phyloP scores from a whole-genome alignment of 2,329 filamentous ascomycete genomes.

The Ophidiomyces ophidiicola region DNA sequence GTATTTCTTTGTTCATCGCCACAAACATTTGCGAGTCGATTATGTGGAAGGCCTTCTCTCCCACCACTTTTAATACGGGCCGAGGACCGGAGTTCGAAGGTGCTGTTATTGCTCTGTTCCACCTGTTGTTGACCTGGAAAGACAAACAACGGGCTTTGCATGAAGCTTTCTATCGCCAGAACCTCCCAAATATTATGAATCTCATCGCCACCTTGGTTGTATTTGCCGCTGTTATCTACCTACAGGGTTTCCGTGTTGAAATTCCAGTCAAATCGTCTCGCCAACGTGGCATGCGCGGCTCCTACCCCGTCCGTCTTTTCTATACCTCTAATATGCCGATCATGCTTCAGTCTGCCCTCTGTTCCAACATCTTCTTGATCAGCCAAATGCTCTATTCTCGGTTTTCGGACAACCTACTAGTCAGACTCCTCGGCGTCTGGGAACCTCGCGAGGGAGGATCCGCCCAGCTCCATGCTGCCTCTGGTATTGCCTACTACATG shows the following conservation, averaged over 20 bases:
- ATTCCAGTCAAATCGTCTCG: constrained; percentile 99
- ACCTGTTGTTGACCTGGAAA: constrained; percentile 58
- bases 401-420: constrained; percentile 97
- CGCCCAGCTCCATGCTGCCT: constrained; percentile 84
- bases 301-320: constrained; percentile 96
- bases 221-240: constrained; percentile 97
- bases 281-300: constrained; percentile 95
- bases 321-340: constrained; percentile 99
- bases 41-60: constrained; percentile 99
- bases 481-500: constrained; percentile 99
- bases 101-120: constrained; percentile 17
- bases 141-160: constrained; percentile 98
- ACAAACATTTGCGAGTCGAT: constrained; percentile 99
- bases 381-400: constrained; percentile 99
- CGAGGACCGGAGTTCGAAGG: constrained; percentile 72
- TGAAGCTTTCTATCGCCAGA: constrained; percentile 98
- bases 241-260: constrained; percentile 98
- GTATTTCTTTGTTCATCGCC: constrained; percentile 98
- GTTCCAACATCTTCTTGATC: constrained; percentile 98
- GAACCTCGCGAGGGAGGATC: constrained; percentile 84
- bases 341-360: constrained; percentile 97
- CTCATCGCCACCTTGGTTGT: constrained; percentile 82
- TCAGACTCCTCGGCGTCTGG: constrained; percentile 96
- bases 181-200: constrained; percentile 99
- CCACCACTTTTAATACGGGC: constrained; percentile 97